Conservation (phyloP, 2,329 filamentous ascomycete species). For the Sporothrix pseudoabietina region DNA sequence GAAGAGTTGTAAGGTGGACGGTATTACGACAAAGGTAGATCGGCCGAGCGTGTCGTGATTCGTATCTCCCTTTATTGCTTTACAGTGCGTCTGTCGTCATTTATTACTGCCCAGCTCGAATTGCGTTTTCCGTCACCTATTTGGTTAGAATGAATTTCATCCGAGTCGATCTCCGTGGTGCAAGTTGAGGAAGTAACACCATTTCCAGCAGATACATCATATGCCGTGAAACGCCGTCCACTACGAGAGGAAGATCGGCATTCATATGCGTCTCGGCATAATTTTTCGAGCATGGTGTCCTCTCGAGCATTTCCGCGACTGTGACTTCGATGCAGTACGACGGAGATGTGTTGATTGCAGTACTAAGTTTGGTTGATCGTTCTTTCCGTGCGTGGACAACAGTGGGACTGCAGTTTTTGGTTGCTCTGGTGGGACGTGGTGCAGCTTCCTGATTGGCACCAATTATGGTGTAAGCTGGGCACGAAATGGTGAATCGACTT, state of each 20-base stretch:
- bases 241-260: background rate
- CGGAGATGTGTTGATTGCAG: background rate
- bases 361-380: background rate
- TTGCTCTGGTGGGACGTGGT: background rate
- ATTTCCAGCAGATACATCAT: background rate
- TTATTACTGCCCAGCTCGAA: background rate
- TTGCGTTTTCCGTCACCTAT: background rate
- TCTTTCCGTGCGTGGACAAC: background rate
- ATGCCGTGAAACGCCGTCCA: background rate
- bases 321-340: background rate
- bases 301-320: background rate
- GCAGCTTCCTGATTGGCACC: background rate
- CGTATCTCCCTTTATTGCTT: background rate
- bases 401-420: background rate
- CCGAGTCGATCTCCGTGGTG: background rate
- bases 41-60: background rate
- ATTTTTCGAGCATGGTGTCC: background rate
- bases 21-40: background rate
- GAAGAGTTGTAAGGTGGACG: too few relatives aligned
- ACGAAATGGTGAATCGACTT: constrained; percentile 6
- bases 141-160: background rate
- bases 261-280: background rate
- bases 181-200: background rate
- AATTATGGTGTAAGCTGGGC: constrained; percentile 16
- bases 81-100: background rate